These are phyloP conservation scores for Mycothermus thermophilus DNA, from an alignment of 495 filamentous ascomycete genomes.

Conservation along the genomic window DNA sequence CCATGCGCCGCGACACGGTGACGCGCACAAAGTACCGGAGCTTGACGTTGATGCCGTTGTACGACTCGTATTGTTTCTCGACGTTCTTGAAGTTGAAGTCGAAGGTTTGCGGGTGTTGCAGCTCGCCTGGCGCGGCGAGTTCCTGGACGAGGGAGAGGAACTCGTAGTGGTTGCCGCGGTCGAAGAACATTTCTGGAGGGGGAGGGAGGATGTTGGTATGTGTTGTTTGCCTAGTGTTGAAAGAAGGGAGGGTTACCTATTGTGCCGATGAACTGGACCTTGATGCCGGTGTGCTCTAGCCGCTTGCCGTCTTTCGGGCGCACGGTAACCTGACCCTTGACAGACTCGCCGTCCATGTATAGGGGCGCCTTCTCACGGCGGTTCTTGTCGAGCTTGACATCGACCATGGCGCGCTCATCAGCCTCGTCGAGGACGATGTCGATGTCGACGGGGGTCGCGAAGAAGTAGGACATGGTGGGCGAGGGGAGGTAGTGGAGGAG, in stretches of 20 bases:
- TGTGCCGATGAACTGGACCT: constrained; percentile 98
- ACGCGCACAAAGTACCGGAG: constrained; percentile 97
- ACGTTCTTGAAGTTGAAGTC: constrained; percentile 99
- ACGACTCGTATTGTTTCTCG: constrained; percentile 99
- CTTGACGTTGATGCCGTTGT: constrained; percentile 99
- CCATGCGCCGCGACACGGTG: constrained; percentile 91
- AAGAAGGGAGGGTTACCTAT: no score
- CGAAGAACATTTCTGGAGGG: constrained; percentile 84
- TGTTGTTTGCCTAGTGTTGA: no score
- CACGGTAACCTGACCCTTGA: constrained; percentile 88
- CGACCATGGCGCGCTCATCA: constrained; percentile 87
- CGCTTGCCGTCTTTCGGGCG: constrained; percentile 97
- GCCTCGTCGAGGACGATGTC: constrained; percentile 92
- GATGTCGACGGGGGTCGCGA: constrained; percentile 95
- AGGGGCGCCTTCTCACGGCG: constrained; percentile 89
- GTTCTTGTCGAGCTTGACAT: constrained; percentile 96
- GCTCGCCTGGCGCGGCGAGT: constrained; percentile 87
- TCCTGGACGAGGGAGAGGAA: constrained; percentile 94
- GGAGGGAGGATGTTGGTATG: no score
- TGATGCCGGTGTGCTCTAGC: constrained; percentile 96
- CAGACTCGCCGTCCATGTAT: constrained; percentile 96
- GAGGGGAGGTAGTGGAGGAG: not conserved
- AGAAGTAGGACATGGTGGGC: constrained; percentile 84
- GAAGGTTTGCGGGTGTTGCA: constrained; percentile 96
- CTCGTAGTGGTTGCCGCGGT: constrained; percentile 97